Evolutionary conservation across 225 moss, liverwort and hornwort species (phyloP).

Genomic region (Neckera pumila): DNA sequence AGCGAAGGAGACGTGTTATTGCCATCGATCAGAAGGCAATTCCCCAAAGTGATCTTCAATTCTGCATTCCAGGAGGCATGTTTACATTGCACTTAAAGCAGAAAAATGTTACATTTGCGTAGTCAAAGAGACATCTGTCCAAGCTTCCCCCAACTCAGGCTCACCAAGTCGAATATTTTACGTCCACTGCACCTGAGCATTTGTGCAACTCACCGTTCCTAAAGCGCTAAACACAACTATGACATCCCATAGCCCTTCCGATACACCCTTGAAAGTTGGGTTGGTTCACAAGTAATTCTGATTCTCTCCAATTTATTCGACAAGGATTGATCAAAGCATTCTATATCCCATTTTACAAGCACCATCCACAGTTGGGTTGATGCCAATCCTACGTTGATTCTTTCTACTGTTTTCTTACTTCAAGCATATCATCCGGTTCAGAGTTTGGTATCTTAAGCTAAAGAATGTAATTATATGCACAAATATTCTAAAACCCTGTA

Average conservation of each 20-base stretch:
- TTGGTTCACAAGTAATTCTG: background rate
- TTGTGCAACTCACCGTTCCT: background rate
- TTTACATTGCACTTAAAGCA: background rate
- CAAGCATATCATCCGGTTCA: background rate
- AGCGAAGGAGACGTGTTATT: background rate
- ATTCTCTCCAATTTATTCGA: background rate
- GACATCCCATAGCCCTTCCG: background rate
- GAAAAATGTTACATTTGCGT: background rate
- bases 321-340: too few species aligned
- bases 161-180: background rate
- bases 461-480: background rate
- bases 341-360: background rate
- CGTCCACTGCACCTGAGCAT: background rate
- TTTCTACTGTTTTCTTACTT: too few species aligned
- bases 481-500: background rate
- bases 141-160: background rate
- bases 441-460: too few species aligned
- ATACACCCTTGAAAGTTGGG: background rate
- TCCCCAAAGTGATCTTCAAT: background rate
- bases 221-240: background rate
- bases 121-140: background rate
- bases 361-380: background rate
- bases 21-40: background rate
- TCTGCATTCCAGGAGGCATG: background rate
- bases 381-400: too few species aligned